Evolutionary conservation across 441 rosid genomes (phyloP), one percentile per base, ranked within the genome.

Genomic region (Corymbia citriodora): DNA sequence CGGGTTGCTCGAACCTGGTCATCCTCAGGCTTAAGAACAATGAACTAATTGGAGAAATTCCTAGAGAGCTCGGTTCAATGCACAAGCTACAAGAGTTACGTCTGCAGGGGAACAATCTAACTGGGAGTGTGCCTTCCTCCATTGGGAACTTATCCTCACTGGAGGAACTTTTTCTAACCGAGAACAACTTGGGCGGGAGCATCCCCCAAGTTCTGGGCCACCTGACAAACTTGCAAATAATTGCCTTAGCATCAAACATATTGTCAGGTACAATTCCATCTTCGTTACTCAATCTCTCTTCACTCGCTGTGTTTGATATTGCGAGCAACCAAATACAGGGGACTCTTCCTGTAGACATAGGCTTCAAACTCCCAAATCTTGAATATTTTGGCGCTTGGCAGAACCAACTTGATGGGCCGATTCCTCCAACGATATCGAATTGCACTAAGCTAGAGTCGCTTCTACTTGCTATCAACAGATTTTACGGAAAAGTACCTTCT

Each of bases 331-430:
- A 1, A 8, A 72, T 72, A 18, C 1, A 9, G 0, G 48, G 81
- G 48, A 72, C 81, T 72, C 4, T 72, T 17, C 81, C 2, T 70
- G 2, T 25, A 17, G 21, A 3, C 48, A 5, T 72, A 33, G 81
- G 48, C 81, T 14, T 72, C 81, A 33, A 72, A 19, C 8, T 72
- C 8, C 81, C 2, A 3, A 0, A 72, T 72, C 81, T 72, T 33
- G 48, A 18, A 5, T 9, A 0, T 10, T 33, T 72, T 0, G 10
- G 4, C 13, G 0, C 10, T 33, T 2, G 1, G 1, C 0, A 0
- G 15, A 72, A 72, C 81, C 81, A 72, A 72, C 2, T 72, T 1
- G 25, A 33, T 14, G 81, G 81, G 14, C 48, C 4, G 3, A 72
- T 72, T 33, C 82, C 82, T 10, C 14, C 12, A 1, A 33, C 15